phyloP scores from a whole-genome alignment of 352 stramenopile genomes.

The Phytophthora agathidicida region DNA sequence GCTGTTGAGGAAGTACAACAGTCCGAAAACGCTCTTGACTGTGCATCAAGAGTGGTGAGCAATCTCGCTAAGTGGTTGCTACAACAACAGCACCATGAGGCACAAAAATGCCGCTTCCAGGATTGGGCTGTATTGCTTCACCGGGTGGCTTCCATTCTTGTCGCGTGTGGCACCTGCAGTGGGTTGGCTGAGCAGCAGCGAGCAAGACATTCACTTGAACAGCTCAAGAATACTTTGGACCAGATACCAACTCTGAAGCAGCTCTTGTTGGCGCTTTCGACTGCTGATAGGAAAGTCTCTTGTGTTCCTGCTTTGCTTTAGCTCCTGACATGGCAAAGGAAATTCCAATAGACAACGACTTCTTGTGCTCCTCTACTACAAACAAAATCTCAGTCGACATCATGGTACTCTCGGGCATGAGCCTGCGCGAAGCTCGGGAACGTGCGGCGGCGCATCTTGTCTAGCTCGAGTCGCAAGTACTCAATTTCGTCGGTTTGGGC shows the following conservation, averaged over 20 bases:
- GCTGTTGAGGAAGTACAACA: constrained; percentile 27
- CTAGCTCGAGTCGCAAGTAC: constrained; percentile 85
- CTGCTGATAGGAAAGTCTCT: constrained; percentile 3
- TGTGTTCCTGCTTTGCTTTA: constrained; percentile 40
- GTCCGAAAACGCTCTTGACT: constrained; percentile 24
- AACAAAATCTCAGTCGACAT: constrained; percentile 28
- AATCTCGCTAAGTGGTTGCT: constrained; percentile 39
- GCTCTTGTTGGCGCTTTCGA: constrained; percentile 35
- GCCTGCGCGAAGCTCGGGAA: constrained; percentile 92
- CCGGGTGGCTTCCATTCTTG: constrained; percentile 39
- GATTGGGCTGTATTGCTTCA: constrained; percentile 55
- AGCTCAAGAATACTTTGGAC: constrained; percentile 44
- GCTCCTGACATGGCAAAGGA: background rate
- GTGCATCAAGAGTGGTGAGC: constrained; percentile 43
- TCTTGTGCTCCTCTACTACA: no score
- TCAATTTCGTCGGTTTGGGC: constrained; percentile 93
- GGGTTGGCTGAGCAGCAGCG: constrained; percentile 16
- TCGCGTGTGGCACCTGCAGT: background rate
- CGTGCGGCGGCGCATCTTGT: constrained; percentile 91
- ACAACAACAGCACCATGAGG: constrained; percentile 54
- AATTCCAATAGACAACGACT: background rate
- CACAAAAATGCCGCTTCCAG: constrained; percentile 42
- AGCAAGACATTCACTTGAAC: constrained; percentile 24
- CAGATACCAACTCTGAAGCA: constrained; percentile 53
- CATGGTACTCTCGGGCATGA: constrained; percentile 42